phyloP scores from a whole-genome alignment of 1,139 yeast genomes.

The Blastobotrys capitulatus region DNA sequence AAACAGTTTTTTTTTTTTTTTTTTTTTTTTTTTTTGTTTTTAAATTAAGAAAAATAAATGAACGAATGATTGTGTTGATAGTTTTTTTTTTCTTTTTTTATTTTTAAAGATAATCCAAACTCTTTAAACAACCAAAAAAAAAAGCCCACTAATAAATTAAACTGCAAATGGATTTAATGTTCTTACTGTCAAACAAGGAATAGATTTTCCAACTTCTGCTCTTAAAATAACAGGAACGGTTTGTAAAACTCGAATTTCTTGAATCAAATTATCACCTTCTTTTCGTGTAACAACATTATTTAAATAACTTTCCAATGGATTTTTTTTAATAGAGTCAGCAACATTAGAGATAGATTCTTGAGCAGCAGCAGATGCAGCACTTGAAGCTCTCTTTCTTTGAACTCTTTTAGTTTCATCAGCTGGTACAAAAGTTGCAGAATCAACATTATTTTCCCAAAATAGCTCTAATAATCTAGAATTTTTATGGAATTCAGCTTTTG shows the following conservation, averaged over 20 bases:
- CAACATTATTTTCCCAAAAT: slow-evolving; percentile 89
- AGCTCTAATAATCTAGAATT: slow-evolving; percentile 63
- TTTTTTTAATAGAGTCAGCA: slow-evolving; percentile 21
- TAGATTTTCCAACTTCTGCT: slow-evolving; percentile 84
- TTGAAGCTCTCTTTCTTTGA: slow-evolving; percentile 60
- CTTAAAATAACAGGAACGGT: slow-evolving; percentile 81
- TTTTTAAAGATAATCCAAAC: too few relatives aligned
- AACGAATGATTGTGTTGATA: too few relatives aligned
- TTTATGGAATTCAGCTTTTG: slow-evolving; percentile 88
- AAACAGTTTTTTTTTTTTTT: too few relatives aligned
- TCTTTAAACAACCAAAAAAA: too few relatives aligned
- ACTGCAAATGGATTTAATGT: slow-evolving; percentile 83
- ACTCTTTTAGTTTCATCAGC: slow-evolving; percentile 46
- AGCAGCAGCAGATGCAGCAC: slow-evolving; percentile 59
- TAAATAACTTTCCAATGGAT: slow-evolving; percentile 35
- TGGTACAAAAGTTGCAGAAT: slow-evolving; percentile 86
- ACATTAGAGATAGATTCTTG: slow-evolving; percentile 23
- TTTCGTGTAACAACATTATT: slow-evolving; percentile 50
- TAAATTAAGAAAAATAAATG: too few relatives aligned
- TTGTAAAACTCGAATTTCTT: slow-evolving; percentile 72
- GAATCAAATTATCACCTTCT: slow-evolving; percentile 59
- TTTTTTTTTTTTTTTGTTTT: too few relatives aligned
- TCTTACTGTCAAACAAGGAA: slow-evolving; percentile 91
- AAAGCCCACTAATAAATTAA: too few relatives aligned
- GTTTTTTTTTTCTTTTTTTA: too few relatives aligned